Percentiles rank a stretch among this genome's conserved stretches.
phyloP scores from a whole-genome alignment of 2,329 filamentous ascomycete species.

The Trichoderma sp. region DNA sequence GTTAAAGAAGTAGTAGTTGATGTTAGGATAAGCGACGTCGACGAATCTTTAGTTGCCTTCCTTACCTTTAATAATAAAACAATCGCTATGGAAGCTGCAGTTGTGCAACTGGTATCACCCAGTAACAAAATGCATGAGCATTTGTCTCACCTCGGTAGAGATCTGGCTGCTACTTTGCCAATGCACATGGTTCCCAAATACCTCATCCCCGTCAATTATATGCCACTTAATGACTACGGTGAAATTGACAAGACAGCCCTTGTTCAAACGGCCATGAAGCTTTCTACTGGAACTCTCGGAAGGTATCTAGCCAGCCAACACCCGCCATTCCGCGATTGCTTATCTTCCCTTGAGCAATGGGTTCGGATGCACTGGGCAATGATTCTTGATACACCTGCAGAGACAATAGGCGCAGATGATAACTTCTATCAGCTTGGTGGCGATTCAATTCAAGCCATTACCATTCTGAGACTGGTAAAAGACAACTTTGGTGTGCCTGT shows the following conservation, averaged over 20 bases:
- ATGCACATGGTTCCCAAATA: conserved; percentile 21
- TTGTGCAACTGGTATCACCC: not conserved
- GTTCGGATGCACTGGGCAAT: conserved; percentile 9
- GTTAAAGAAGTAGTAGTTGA: not conserved
- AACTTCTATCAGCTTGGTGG: conserved; percentile 26
- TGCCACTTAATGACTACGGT: conserved; percentile 11
- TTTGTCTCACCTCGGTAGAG: not conserved
- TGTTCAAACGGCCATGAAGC: not conserved
- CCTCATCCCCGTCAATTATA: not conserved
- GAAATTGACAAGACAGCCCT: conserved; percentile 6
- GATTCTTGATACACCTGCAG: conserved; percentile 12
- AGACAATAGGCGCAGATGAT: conserved; percentile 7
- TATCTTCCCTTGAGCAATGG: conserved; percentile 10
- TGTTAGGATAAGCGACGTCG: not conserved
- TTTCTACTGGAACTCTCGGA: not conserved
- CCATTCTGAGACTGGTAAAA: conserved; percentile 27
- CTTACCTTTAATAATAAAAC: not conserved
- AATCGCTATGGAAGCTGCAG: not conserved
- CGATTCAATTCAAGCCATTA: conserved; percentile 31
- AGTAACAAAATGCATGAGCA: not conserved
- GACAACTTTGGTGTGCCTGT: conserved; percentile 30
- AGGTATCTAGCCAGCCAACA: not conserved
- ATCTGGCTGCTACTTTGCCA: not conserved
- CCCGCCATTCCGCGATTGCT: conserved; percentile 18
- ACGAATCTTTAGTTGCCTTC: conserved; percentile 4